These are phyloP conservation scores for Rhizophora apiculata DNA, from an alignment of 345 rosid species.

Conservation along the genomic window DNA sequence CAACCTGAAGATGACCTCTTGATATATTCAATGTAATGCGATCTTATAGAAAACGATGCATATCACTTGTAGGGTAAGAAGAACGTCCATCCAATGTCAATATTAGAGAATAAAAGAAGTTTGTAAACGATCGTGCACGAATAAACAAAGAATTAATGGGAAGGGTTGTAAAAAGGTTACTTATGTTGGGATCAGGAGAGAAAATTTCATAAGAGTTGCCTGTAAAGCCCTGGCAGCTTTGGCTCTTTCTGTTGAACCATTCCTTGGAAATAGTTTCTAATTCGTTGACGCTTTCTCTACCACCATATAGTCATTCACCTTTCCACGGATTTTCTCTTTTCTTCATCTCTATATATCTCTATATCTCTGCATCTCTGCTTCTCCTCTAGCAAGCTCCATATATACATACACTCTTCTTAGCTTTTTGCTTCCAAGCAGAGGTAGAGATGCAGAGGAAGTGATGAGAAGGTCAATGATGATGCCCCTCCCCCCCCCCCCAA, in stretches of 20 bases:
- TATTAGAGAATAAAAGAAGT: no score
- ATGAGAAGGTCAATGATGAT: no score
- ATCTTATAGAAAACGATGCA: no score
- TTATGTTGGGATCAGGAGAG: conserved; percentile 4
- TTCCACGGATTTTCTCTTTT: conserved; percentile 18
- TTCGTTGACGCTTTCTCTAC: conserved; percentile 23
- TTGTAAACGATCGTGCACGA: no score
- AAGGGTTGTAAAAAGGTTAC: background rate
- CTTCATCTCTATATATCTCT: conserved; percentile 2
- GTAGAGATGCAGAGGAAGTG: background rate
- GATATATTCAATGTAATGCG: no score
- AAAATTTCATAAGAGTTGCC: conserved; percentile 28
- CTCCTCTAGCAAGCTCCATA: background rate
- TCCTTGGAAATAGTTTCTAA: conserved; percentile 5
- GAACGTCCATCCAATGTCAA: no score
- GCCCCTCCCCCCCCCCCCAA: no score
- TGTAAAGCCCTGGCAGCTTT: conserved; percentile 36
- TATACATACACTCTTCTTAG: background rate
- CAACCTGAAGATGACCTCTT: no score
- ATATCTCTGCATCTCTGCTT: background rate
- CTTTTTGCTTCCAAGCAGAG: background rate
- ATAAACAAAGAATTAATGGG: background rate
- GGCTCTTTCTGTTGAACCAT: conserved; percentile 30
- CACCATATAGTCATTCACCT: conserved; percentile 1
- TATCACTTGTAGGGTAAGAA: no score